These are phyloP conservation scores for Syzygium aqueum DNA, from an alignment of 345 rosid genomes.

Conservation along the genomic window DNA sequence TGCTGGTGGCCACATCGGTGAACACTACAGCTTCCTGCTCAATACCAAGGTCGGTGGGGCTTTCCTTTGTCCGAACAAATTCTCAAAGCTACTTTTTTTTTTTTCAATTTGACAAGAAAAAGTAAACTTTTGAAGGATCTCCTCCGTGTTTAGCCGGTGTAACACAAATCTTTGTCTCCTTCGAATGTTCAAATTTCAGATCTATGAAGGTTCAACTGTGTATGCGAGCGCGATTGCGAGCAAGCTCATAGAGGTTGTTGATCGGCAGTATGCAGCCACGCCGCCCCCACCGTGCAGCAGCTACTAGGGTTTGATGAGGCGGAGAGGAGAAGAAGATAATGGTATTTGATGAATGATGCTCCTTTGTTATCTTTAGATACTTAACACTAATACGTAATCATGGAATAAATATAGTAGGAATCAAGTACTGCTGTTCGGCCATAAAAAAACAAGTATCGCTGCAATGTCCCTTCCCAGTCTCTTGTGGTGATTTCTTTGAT, in stretches of 20 bases:
- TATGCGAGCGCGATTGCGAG: conserved; percentile 70
- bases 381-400: not conserved
- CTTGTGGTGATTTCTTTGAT: not conserved
- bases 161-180: not conserved
- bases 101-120: not conserved
- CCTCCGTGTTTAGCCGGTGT: not conserved
- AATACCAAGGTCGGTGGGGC: conserved; percentile 55
- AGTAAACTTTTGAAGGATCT: not conserved
- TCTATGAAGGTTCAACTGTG: conserved; percentile 26
- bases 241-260: conserved; percentile 65
- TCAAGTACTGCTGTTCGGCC: not conserved
- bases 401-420: not conserved
- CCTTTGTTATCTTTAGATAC: not conserved
- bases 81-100: not conserved
- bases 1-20: conserved; percentile 86
- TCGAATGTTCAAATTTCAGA: conserved; percentile 8
- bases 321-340: not conserved
- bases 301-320: not conserved
- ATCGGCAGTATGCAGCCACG: conserved; percentile 42
- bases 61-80: not conserved
- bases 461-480: not conserved
- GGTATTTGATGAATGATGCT: not conserved
- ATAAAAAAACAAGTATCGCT: not conserved
- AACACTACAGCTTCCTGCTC: conserved; percentile 65
- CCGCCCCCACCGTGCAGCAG: conserved; percentile 17